Evolutionary conservation across 805 yeast species (phyloP).

Genomic region (Metschnikowia continentalis): DNA sequence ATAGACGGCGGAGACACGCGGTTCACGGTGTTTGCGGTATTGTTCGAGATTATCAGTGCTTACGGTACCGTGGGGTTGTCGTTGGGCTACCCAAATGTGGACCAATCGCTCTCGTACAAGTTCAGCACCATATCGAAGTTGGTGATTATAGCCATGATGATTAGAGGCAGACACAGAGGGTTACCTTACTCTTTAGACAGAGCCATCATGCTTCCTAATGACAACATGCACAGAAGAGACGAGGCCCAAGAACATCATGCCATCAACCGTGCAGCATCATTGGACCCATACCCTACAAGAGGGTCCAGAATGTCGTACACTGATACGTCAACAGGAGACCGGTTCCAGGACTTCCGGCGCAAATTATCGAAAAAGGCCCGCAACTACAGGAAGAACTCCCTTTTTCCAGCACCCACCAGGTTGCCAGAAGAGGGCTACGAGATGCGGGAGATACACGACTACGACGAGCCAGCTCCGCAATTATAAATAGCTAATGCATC

Average conservation of each 20-base stretch:
- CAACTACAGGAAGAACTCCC: conserved; percentile 14
- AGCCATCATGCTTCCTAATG: conserved; percentile 83
- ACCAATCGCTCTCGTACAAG: conserved; percentile 68
- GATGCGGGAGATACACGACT: conserved; percentile 3
- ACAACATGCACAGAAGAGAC: conserved; percentile 59
- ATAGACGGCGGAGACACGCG: conserved; percentile 40
- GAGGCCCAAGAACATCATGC: conserved; percentile 53
- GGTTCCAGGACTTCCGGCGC: conserved; percentile 8
- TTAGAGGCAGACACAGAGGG: conserved; percentile 96
- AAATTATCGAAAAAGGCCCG: conserved; percentile 13
- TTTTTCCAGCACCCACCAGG: conserved; percentile 17
- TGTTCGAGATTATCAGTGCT: conserved; percentile 90
- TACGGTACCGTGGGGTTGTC: conserved; percentile 96
- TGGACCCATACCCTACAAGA: conserved; percentile 13
- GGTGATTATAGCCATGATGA: conserved; percentile 82
- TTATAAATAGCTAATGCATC: background rate
- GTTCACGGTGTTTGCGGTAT: conserved; percentile 64
- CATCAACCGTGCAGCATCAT: conserved; percentile 21
- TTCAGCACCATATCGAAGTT: conserved; percentile 74
- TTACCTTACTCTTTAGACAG: conserved; percentile 90
- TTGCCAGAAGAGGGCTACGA: conserved; percentile 14
- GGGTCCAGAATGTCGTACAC: conserved; percentile 4
- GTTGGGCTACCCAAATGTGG: conserved; percentile 67
- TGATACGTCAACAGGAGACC: conserved; percentile 9
- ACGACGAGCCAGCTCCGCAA: background rate